Conservation (phyloP, 768 basidiomycete genomes). For the Serendipita vermifera region DNA sequence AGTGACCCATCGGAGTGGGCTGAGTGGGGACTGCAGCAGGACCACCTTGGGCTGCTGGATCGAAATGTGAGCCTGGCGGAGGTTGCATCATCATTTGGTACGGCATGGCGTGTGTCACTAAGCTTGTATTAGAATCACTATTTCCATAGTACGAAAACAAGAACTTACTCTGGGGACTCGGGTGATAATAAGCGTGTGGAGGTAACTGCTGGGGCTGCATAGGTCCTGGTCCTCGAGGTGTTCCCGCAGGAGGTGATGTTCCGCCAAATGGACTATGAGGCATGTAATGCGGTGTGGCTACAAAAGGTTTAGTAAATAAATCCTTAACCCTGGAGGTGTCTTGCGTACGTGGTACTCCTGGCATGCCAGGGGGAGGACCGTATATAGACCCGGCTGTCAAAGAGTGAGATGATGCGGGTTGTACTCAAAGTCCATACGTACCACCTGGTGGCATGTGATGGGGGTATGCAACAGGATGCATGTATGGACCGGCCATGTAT, state of each 20-base stretch:
- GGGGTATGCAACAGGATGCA: constrained; percentile 78
- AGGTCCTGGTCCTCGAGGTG: constrained; percentile 57
- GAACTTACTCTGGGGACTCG: constrained; percentile 69
- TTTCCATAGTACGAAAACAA: constrained; percentile 18
- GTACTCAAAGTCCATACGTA: constrained; percentile 28
- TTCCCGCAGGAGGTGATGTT: constrained; percentile 65
- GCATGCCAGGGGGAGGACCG: constrained; percentile 52
- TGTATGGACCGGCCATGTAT: constrained; percentile 68
- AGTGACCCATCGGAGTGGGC: constrained; percentile 11
- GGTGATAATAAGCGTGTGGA: constrained; percentile 76
- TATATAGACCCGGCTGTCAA: no score
- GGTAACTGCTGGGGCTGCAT: constrained; percentile 90
- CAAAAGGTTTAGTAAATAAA: constrained; percentile 12
- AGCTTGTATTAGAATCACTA: constrained; percentile 21
- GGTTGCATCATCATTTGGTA: constrained; percentile 92
- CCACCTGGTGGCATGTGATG: constrained; percentile 63
- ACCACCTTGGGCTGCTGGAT: neutral
- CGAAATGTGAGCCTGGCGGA: constrained; percentile 31
- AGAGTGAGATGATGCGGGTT: no score
- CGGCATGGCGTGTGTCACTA: constrained; percentile 76
- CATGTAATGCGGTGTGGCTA: constrained; percentile 70
- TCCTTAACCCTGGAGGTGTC: neutral
- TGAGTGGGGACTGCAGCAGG: constrained; percentile 8
- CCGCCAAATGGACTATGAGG: constrained; percentile 58
- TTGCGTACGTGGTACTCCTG: constrained; percentile 73